Conservation (phyloP, 2,329 filamentous ascomycete species). For the Diaporthe citrichinensis region DNA sequence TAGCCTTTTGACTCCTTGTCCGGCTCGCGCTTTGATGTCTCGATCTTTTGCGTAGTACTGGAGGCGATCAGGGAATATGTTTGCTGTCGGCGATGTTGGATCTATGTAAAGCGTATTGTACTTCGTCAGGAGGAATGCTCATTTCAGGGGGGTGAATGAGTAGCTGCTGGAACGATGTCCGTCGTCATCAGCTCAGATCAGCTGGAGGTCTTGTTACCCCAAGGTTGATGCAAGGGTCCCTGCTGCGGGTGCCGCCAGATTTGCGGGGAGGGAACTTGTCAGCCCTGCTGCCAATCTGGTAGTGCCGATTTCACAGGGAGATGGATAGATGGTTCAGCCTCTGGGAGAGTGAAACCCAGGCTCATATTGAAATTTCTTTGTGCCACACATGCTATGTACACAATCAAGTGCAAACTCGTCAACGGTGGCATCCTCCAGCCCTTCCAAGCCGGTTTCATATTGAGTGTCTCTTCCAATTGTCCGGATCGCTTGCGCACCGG, state of each 20-base stretch:
- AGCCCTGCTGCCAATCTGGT: conserved; percentile 36
- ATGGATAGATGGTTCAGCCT: conserved; percentile 11
- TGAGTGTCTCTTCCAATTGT: conserved; percentile 15
- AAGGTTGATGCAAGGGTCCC: conserved; percentile 26
- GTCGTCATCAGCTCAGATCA: conserved; percentile 27
- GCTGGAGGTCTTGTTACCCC: conserved; percentile 19
- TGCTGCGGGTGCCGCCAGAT: conserved; percentile 26
- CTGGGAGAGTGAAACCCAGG: conserved; percentile 23
- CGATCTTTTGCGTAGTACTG: not conserved
- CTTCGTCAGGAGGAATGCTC: conserved; percentile 10
- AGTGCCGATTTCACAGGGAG: conserved; percentile 27
- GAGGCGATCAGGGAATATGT: not conserved
- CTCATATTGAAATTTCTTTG: conserved; percentile 29
- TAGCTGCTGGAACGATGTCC: conserved; percentile 3
- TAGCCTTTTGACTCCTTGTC: conserved; percentile 2
- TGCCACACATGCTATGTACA: conserved; percentile 29
- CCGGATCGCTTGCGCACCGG: conserved; percentile 32
- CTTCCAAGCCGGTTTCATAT: conserved; percentile 34
- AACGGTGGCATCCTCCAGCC: conserved; percentile 11
- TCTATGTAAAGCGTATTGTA: conserved; percentile 14
- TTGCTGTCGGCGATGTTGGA: conserved; percentile 16
- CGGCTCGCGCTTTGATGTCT: conserved; percentile 7
- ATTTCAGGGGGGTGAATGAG: conserved; percentile 18
- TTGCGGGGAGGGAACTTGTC: conserved; percentile 31
- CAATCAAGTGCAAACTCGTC: conserved; percentile 34